phyloP scores from a whole-genome alignment of 257 asterid genomes.

The Echites panduratus region DNA sequence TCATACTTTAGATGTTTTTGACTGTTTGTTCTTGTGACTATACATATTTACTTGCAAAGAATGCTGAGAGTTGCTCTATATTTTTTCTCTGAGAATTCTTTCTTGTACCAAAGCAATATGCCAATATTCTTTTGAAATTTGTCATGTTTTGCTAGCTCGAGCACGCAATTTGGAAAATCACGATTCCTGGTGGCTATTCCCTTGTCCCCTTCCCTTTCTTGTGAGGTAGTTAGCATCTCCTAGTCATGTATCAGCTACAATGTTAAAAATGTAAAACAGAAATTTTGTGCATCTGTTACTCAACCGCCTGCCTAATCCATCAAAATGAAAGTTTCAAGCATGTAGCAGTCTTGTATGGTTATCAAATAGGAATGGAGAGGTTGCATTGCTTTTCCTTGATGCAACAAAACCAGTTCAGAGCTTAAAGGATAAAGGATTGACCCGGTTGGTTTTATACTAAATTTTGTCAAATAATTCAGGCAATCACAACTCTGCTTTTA shows the following conservation, averaged over 20 bases:
- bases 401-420: background rate
- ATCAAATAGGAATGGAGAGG: background rate
- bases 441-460: background rate
- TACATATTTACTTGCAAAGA: background rate
- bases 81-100: background rate
- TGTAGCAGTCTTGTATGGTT: background rate
- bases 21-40: background rate
- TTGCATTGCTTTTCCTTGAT: background rate
- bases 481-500: background rate
- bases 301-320: background rate
- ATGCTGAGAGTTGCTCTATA: background rate
- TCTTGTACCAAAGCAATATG: background rate
- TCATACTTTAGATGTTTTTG: conserved; percentile 4
- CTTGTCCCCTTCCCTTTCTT: background rate
- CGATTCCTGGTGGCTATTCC: background rate
- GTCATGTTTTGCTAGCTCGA: background rate
- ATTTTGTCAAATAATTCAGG: background rate
- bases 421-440: background rate
- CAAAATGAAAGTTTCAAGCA: background rate
- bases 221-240: background rate
- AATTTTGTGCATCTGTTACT: background rate
- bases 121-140: background rate
- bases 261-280: background rate
- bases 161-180: background rate
- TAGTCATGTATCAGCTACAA: background rate